phyloP scores from a whole-genome alignment of 2,329 filamentous ascomycete genomes.

The Trichophyton schoenleinii region DNA sequence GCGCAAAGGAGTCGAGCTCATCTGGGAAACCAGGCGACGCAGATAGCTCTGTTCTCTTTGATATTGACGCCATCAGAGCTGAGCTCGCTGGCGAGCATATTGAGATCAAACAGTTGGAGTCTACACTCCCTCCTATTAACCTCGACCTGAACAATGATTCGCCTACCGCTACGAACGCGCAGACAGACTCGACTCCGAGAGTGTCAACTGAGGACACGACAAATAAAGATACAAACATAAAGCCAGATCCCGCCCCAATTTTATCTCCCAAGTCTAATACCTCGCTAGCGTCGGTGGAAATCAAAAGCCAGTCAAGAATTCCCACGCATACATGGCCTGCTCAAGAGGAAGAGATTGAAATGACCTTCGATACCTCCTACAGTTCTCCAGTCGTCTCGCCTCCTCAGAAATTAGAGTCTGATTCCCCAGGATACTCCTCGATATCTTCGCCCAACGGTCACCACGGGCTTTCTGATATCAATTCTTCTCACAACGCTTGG shows the following conservation, averaged over 20 bases:
- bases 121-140: conserved; percentile 82
- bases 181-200: neutral
- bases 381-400: conserved; percentile 22
- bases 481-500: conserved; percentile 49
- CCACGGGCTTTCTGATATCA: neutral
- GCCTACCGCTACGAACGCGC: conserved; percentile 3
- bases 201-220: neutral
- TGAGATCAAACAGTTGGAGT: conserved; percentile 68
- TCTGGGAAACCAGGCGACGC: conserved; percentile 20
- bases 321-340: conserved; percentile 3
- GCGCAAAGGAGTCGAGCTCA: conserved; percentile 20
- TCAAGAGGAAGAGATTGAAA: conserved; percentile 39
- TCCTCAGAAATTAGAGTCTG: neutral
- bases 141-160: conserved; percentile 42
- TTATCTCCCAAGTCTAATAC: neutral
- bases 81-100: conserved; percentile 63
- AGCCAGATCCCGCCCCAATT: neutral
- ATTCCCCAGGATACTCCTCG: neutral
- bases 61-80: conserved; percentile 84
- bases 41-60: conserved; percentile 60
- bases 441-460: neutral
- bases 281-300: neutral
- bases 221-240: neutral
- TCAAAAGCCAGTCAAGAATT: neutral
- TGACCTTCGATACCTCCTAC: conserved; percentile 60